A percentile compares a stretch with the other conserved stretches of the same genome.
phyloP scores from a whole-genome alignment of 768 basidiomycete species.

The Kwoniella heveanensis region DNA sequence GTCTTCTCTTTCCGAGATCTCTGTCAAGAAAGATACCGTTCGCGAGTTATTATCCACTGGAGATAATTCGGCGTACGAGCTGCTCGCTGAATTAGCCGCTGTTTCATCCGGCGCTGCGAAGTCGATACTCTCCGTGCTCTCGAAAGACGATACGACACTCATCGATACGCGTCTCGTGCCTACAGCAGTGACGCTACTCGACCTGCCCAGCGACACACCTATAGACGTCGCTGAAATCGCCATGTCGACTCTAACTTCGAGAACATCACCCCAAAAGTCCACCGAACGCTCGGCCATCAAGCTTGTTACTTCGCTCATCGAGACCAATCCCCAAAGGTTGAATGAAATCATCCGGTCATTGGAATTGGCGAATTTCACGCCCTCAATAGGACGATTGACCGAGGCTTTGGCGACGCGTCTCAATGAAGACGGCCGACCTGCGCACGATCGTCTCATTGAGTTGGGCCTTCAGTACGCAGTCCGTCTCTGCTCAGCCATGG shows the following conservation, averaged over 20 bases:
- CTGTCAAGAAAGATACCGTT: conserved; percentile 18
- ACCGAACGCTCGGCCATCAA: conserved; percentile 11
- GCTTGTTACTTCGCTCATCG: background rate
- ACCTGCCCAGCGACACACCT: conserved; percentile 4
- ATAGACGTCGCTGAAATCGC: conserved; percentile 6
- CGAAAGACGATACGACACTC: conserved; percentile 4
- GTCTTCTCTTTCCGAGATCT: background rate
- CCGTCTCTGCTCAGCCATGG: conserved; percentile 22
- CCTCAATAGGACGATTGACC: background rate
- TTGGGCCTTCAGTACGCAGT: conserved; percentile 28
- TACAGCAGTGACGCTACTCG: conserved; percentile 5
- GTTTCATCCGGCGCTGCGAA: background rate
- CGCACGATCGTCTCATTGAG: conserved; percentile 18
- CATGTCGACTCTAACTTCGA: background rate
- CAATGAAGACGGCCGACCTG: background rate
- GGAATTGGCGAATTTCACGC: conserved; percentile 5
- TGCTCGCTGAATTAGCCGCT: conserved; percentile 8
- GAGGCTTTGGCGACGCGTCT: background rate
- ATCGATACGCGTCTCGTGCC: conserved; percentile 9
- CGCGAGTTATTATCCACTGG: conserved; percentile 8
- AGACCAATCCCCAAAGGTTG: background rate
- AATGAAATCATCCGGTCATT: background rate
- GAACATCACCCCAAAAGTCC: background rate
- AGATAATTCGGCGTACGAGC: conserved; percentile 5
- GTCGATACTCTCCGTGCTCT: conserved; percentile 3